These are phyloP conservation scores for Penicillium nucicola DNA, from an alignment of 495 filamentous ascomycete genomes.

Conservation along the genomic window DNA sequence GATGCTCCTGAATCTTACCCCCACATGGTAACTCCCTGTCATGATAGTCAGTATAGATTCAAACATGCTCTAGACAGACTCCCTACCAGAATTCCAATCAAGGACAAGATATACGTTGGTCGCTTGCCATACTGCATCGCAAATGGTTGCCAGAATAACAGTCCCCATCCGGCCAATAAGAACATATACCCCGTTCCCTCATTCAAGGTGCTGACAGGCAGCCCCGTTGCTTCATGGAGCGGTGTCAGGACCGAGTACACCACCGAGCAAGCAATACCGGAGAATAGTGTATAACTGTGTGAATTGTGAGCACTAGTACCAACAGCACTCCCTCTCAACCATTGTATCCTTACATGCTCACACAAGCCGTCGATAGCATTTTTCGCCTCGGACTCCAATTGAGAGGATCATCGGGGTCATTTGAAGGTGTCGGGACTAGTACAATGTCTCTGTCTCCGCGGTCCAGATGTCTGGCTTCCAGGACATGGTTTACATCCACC, in stretches of 20 bases:
- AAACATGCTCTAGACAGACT: not conserved
- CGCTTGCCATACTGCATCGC: slow-evolving; percentile 66
- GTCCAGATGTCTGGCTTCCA: slow-evolving; percentile 41
- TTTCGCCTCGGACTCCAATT: slow-evolving; percentile 60
- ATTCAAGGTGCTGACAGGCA: slow-evolving; percentile 52
- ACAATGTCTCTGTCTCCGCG: slow-evolving; percentile 48
- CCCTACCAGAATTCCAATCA: slow-evolving; percentile 50
- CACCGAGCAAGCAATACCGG: slow-evolving; percentile 57
- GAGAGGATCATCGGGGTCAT: slow-evolving; percentile 58
- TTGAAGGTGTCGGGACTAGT: slow-evolving; percentile 56
- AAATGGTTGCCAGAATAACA: slow-evolving; percentile 68
- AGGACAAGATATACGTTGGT: slow-evolving; percentile 57
- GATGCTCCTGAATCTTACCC: slow-evolving; percentile 28
- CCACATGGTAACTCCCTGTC: slow-evolving; percentile 36
- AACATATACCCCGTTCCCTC: slow-evolving; percentile 66
- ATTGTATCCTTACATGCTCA: slow-evolving; percentile 33
- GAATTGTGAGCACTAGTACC: not conserved
- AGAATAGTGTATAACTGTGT: slow-evolving; percentile 54
- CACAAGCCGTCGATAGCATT: slow-evolving; percentile 47
- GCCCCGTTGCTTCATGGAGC: slow-evolving; percentile 51
- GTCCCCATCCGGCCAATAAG: slow-evolving; percentile 59
- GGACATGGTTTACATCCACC: slow-evolving; percentile 49
- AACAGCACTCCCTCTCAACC: no score
- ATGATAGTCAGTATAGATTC: not conserved
- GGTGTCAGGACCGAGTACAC: slow-evolving; percentile 61